A percentile compares a stretch with the other conserved stretches of the same genome.
These are phyloP conservation scores for Calonectria multiphialidica DNA, from an alignment of 2,329 filamentous ascomycete species.

Conservation along the genomic window DNA sequence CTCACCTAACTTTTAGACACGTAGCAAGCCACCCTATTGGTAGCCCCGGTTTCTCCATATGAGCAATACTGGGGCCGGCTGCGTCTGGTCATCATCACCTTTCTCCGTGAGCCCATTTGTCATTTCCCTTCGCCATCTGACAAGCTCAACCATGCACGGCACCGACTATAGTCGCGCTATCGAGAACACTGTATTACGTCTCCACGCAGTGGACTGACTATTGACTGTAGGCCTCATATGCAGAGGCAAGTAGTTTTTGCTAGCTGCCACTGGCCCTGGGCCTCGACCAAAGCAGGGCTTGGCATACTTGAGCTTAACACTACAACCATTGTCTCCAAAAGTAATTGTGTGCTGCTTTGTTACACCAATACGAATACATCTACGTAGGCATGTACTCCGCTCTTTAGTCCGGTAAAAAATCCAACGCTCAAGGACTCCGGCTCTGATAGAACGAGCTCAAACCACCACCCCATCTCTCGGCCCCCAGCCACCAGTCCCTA, in stretches of 20 bases:
- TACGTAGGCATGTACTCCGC: constrained; percentile 64
- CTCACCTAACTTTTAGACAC: background rate
- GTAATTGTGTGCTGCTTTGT: background rate
- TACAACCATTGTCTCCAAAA: background rate
- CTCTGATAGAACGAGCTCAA: constrained; percentile 72
- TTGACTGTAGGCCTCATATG: background rate
- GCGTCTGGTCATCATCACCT: background rate
- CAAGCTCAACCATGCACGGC: background rate
- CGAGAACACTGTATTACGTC: background rate
- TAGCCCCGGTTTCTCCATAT: background rate
- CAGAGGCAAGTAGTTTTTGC: background rate
- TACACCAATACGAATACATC: too few relatives aligned
- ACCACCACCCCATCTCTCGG: constrained; percentile 12
- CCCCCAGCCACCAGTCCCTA: background rate
- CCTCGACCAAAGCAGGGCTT: background rate
- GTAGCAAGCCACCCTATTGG: background rate
- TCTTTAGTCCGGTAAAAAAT: constrained; percentile 71
- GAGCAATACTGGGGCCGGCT: background rate
- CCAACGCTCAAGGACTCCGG: constrained; percentile 69
- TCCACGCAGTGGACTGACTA: background rate
- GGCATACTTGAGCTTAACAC: background rate
- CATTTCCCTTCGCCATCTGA: background rate
- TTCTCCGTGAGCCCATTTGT: background rate
- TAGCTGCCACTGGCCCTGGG: background rate
- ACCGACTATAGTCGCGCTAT: background rate